Base-by-base conservation (phyloP, 192 early-diverging fungal species). In the Gaertneriomyces sp. region DNA sequence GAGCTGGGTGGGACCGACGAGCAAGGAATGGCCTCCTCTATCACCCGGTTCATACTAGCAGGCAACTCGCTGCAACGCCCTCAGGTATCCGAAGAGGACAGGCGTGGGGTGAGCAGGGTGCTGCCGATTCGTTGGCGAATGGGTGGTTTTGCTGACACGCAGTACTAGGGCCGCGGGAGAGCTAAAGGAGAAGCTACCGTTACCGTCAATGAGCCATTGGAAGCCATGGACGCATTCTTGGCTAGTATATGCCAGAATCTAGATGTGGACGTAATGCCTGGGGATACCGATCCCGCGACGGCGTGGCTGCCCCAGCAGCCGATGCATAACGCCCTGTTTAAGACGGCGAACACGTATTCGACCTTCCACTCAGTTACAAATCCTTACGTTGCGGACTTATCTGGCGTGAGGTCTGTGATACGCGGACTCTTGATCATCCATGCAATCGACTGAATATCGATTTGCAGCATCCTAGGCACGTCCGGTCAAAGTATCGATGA, bases 401-500 rank as follows among this genome's bases (percentile, higher is more conserved):
- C 88, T 53, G 84, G 82, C 52, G 61, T 84, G 38, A 64, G 73
- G 84, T 91, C 79, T 41, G 53, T 4, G 25, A 72, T 9, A 42
- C 14, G 20, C 17, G 1, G 60, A 33, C 40, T 39, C 25, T 14
- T 44, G 62, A 45, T n/a, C 25, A 14, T 67, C 39, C 20, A 11
- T 17, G 20, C 41, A 68, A n/a, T 5, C 12, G 10, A 41, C 16
- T 69, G 50, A 14, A 19, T 6, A 7, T 33, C 9, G 40, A 10
- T 33, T 17, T 52, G n/a, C 42, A 91, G 88, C 3, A 56, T 95
- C 53, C 73, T 96, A 45, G 92, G 87, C 14, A 84, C 84, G 1
- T 85, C 90, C 0, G 96, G 96, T 8, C 96, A 98, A 74, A 91
- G 83, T 19, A 60, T 98, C 39, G 90, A 93, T 68, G 94, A 96